Evolutionary conservation across 768 basidiomycete species (phyloP).

Genomic region (Xerocomus brunneocitrinus): DNA sequence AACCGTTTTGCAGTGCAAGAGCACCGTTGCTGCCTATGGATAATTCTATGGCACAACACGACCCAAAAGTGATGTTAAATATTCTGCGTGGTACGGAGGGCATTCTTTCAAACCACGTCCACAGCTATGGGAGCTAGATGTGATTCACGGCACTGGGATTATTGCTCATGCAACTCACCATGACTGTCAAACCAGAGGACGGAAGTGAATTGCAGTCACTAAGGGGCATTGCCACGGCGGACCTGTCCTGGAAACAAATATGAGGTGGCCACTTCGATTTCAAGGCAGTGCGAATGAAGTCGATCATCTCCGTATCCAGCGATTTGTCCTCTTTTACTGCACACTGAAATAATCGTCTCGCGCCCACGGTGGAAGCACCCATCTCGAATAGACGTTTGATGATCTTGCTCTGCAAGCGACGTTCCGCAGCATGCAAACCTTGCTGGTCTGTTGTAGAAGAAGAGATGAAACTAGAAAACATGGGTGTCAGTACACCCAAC

Average conservation of each 20-base stretch:
- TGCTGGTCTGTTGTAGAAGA: conserved; percentile 16
- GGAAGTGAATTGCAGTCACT: conserved; percentile 52
- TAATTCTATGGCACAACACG: conserved; percentile 38
- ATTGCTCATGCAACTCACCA: conserved; percentile 39
- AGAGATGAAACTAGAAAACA: conserved; percentile 35
- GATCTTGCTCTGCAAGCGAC: conserved; percentile 55
- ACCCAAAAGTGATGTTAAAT: conserved; percentile 34
- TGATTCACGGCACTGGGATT: not conserved
- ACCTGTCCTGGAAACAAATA: conserved; percentile 59
- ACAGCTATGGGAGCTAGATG: conserved; percentile 31
- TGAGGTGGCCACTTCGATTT: conserved; percentile 77
- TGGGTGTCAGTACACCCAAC: conserved; percentile 48
- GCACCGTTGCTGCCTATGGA: conserved; percentile 52
- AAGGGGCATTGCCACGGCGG: conserved; percentile 47
- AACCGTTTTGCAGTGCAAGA: conserved; percentile 44
- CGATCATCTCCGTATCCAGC: conserved; percentile 62
- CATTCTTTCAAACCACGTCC: conserved; percentile 46
- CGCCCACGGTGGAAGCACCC: conserved; percentile 62
- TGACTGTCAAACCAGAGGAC: conserved; percentile 62
- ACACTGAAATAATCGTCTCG: conserved; percentile 58
- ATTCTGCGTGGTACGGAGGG: conserved; percentile 33
- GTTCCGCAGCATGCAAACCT: conserved; percentile 34
- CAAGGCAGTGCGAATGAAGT: conserved; percentile 65
- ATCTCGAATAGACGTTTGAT: conserved; percentile 69
- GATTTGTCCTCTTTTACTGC: conserved; percentile 45